Evolutionary conservation across 129 eudicot genomes (phyloP).

Genomic region (carrot (Daucus carota)): DNA sequence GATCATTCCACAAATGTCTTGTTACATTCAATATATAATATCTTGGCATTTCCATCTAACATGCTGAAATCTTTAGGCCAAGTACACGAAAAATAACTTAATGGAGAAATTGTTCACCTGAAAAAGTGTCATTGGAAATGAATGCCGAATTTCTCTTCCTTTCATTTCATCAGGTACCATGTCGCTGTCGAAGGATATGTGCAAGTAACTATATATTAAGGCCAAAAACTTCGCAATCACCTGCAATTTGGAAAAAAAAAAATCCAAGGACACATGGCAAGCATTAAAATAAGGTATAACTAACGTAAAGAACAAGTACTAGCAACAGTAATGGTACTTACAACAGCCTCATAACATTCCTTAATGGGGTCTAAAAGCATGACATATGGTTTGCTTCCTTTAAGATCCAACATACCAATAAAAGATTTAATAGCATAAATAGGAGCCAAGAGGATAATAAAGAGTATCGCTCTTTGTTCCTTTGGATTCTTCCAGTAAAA

Average conservation of each 20-base stretch:
- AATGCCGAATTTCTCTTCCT: slow-evolving; percentile 85
- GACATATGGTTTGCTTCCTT: slow-evolving; percentile 48
- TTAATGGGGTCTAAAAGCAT: slow-evolving; percentile 53
- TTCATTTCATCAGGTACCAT: slow-evolving; percentile 84
- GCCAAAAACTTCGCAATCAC: slow-evolving; percentile 74
- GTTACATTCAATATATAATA: background rate
- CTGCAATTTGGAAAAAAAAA: slow-evolving; percentile 28
- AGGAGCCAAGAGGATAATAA: slow-evolving; percentile 72
- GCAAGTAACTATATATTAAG: slow-evolving; percentile 55
- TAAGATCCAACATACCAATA: slow-evolving; percentile 61
- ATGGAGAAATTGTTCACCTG: slow-evolving; percentile 42
- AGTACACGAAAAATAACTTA: slow-evolving; percentile 5
- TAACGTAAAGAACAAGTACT: background rate
- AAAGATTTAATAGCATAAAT: slow-evolving; percentile 60
- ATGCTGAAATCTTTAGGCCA: background rate
- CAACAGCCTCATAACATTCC: slow-evolving; percentile 85
- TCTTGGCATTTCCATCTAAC: background rate
- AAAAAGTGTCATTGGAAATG: slow-evolving; percentile 80
- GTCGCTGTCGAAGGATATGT: slow-evolving; percentile 52
- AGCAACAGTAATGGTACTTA: slow-evolving; percentile 17
- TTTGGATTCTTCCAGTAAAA: slow-evolving; percentile 91
- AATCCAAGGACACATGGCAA: background rate
- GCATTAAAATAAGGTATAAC: background rate
- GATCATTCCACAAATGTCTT: background rate
- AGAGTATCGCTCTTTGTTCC: slow-evolving; percentile 74